Evolutionary conservation across 78 protist species (phyloP), one percentile per base, ranked within the genome.

Genomic region (Diacronema lutheri): DNA sequence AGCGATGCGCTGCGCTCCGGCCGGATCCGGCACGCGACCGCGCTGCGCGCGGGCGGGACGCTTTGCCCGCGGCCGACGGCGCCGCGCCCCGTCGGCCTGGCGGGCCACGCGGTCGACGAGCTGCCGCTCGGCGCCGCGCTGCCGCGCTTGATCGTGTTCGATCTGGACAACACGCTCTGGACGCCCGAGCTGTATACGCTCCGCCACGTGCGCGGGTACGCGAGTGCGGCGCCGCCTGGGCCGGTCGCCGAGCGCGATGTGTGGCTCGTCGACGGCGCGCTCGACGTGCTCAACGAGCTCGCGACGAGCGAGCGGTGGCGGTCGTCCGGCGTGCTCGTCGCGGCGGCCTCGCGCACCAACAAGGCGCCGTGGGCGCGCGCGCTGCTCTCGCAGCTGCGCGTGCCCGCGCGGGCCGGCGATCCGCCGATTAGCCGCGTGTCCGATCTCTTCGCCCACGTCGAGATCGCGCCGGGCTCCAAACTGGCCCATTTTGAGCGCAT

Each of bases 141-240:
- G 44, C 82, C 82, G 3, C 4, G 19, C 20, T 0, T 76, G 40
- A 46, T 76, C 29, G 82, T 76, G 13, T 76, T 76, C 13, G 82
- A 76, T 33, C 82, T 76, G 10, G 82, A 76, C 82, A 37, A 44
- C 58, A 76, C 82, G 2, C 82, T 76, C 29, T 76, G 82, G 82
- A 76, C 82, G 29, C 82, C 82, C 7, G 82, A 76, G 44, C 82
- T 76, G 66, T 76, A 76, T 66, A 44, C 50, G 35, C 38, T 73
- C 4, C 81, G 81, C 25, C 58, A 56, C 10, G 44, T 76, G 16
- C 5, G 44, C 0, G 65, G 82, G 58, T 55, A 55, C n/a, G n/a
- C 9, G 21, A 19, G 33, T 9, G 82, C 82, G 3, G 6, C 57
- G 56, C 55, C 57, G 9, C 46, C 46, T 1, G n/a, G 44, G 1